Evolutionary conservation across 345 rosid species (phyloP).

Genomic region (Eucalyptus dawsonii): DNA sequence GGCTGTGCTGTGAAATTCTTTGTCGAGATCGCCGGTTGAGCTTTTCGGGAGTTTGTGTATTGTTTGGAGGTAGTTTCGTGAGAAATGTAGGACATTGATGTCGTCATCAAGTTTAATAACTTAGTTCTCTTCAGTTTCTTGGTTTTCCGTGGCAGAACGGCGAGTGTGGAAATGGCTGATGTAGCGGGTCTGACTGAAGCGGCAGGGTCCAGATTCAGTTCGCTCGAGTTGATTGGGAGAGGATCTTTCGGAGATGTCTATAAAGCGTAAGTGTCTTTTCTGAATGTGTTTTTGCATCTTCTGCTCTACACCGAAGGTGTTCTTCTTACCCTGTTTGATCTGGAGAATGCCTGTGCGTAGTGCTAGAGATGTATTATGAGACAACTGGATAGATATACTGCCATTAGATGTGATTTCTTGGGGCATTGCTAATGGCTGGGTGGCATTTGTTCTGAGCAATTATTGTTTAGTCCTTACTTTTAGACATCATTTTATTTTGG

Average conservation of each 20-base stretch:
- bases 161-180: conserved; percentile 53
- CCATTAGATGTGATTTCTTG: background rate
- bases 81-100: background rate
- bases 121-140: background rate
- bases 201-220: conserved; percentile 68
- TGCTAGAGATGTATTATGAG: background rate
- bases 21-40: background rate
- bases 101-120: background rate
- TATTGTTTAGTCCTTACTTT: background rate
- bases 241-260: conserved; percentile 98
- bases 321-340: background rate
- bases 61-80: background rate
- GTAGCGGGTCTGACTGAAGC: conserved; percentile 72
- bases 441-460: background rate
- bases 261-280: conserved; percentile 67
- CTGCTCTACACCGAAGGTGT: background rate
- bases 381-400: background rate
- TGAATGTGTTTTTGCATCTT: background rate
- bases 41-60: background rate
- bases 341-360: background rate
- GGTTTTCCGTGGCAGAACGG: background rate
- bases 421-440: background rate
- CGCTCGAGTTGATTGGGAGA: conserved; percentile 83
- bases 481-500: background rate
- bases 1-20: background rate